A percentile compares a stretch with the other conserved stretches of the same genome.
Evolutionary conservation across 2,329 filamentous ascomycete species (phyloP).

Genomic region (Penicillium olsonii): DNA sequence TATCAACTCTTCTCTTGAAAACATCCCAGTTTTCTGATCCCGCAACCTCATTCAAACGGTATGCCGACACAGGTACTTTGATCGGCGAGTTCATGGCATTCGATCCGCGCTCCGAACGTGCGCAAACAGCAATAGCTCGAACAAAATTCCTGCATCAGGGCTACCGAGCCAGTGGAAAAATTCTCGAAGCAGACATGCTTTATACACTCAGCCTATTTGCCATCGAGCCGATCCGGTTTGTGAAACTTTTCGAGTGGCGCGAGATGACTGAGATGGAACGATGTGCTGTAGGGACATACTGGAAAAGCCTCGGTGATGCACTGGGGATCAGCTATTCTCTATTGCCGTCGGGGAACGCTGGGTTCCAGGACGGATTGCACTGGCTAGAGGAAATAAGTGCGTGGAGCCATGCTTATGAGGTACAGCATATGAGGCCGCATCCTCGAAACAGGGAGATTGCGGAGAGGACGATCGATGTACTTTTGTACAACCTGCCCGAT

Average conservation of each 20-base stretch:
- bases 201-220: constrained; percentile 68
- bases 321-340: constrained; percentile 61
- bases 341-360: constrained; percentile 42
- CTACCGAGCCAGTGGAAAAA: constrained; percentile 60
- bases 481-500: constrained; percentile 58
- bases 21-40: constrained; percentile 52
- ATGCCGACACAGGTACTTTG: constrained; percentile 54
- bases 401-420: constrained; percentile 61
- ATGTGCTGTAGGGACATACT: constrained; percentile 67
- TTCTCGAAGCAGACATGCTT: constrained; percentile 63
- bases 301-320: constrained; percentile 70
- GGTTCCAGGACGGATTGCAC: constrained; percentile 52
- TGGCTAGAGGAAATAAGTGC: constrained; percentile 52
- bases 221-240: constrained; percentile 65
- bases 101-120: constrained; percentile 46
- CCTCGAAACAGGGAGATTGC: constrained; percentile 55
- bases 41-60: constrained; percentile 53
- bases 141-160: constrained; percentile 64
- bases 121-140: constrained; percentile 57
- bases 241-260: constrained; percentile 70
- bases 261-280: constrained; percentile 65
- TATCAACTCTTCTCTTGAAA: constrained; percentile 51
- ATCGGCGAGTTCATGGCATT: constrained; percentile 52
- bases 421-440: constrained; percentile 58
- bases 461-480: constrained; percentile 60